phyloP scores from a whole-genome alignment of 257 asterid species.

The Salvia splendens region DNA sequence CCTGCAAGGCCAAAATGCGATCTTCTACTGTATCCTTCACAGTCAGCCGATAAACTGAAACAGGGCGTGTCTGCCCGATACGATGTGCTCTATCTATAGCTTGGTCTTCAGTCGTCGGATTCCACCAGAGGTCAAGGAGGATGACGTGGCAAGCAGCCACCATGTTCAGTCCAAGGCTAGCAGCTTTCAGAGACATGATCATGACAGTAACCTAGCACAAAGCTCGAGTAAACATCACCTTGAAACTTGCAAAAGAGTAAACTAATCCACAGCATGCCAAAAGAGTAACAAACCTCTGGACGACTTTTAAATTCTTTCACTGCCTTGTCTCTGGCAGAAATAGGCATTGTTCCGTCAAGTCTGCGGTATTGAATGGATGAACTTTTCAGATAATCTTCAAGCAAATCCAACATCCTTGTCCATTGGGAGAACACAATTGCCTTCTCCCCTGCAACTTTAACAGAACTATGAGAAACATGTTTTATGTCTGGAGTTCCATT shows the following conservation, averaged over 20 bases:
- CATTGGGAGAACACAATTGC: conserved; percentile 98
- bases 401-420: conserved; percentile 98
- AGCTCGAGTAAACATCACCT: conserved; percentile 22
- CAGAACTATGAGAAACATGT: conserved; percentile 30
- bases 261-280: conserved; percentile 17
- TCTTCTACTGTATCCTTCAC: conserved; percentile 95
- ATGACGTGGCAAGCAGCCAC: conserved; percentile 92
- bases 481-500: conserved; percentile 29
- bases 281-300: conserved; percentile 67
- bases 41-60: conserved; percentile 85
- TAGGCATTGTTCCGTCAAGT: conserved; percentile 96
- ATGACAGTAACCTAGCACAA: conserved; percentile 75
- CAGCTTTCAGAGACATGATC: conserved; percentile 98
- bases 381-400: conserved; percentile 66
- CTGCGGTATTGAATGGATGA: conserved; percentile 80
- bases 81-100: conserved; percentile 98
- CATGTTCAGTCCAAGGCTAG: conserved; percentile 97
- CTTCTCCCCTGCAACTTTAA: conserved; percentile 62
- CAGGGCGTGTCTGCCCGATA: conserved; percentile 96
- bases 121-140: conserved; percentile 99
- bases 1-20: conserved; percentile 97
- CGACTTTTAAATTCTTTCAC: conserved; percentile 84
- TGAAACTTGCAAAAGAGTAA: conserved; percentile 9
- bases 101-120: conserved; percentile 99
- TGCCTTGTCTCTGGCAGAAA: conserved; percentile 84